Conservation (phyloP, 768 basidiomycete genomes). For the Rhodotorula paludigena region DNA sequence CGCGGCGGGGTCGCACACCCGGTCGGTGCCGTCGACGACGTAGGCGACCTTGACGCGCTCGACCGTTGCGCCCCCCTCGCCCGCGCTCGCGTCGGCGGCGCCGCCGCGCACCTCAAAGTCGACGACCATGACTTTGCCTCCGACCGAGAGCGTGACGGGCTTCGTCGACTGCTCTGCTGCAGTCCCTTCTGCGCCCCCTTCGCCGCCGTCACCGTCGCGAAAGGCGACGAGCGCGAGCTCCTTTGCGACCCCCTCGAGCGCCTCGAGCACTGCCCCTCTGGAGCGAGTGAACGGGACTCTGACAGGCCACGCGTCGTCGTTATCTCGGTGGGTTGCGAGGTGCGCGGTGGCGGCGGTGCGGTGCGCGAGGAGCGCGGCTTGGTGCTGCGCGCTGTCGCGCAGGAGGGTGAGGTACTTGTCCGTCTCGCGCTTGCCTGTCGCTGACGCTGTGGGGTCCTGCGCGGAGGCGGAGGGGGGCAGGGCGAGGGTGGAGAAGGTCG, state of each 20-base stretch:
- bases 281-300: neutral
- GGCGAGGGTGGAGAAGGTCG: constrained; percentile 2
- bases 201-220: constrained; percentile 13
- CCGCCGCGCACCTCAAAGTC: constrained; percentile 17
- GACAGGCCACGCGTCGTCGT: neutral
- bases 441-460: neutral
- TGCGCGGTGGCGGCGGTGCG: neutral
- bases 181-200: neutral
- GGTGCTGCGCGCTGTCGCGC: neutral
- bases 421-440: neutral
- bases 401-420: constrained; percentile 22
- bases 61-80: neutral
- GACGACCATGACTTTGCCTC: constrained; percentile 35
- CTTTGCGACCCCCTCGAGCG: constrained; percentile 15
- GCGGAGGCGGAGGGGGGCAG: neutral
- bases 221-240: constrained; percentile 22
- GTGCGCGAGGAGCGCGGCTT: neutral
- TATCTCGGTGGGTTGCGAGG: neutral
- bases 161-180: neutral
- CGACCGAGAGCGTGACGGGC: constrained; percentile 21
- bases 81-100: neutral
- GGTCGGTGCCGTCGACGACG: constrained; percentile 13
- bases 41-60: constrained; percentile 29
- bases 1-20: neutral
- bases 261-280: neutral